Evolutionary conservation across 2,329 filamentous ascomycete species (phyloP), one percentile per base, ranked within the genome.

Genomic region (Ustulina deusta): DNA sequence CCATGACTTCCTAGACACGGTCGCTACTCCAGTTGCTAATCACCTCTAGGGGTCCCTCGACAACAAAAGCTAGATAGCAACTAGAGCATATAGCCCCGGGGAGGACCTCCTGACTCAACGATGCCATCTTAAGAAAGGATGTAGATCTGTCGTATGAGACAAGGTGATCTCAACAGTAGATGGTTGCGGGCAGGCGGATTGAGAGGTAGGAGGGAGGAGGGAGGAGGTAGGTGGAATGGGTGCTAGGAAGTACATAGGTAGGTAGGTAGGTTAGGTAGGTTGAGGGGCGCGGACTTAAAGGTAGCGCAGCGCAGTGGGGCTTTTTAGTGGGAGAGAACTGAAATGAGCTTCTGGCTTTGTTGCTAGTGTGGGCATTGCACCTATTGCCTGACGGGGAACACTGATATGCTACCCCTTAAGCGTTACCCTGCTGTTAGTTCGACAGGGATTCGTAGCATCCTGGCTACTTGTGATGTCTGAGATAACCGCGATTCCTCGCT

Each of bases 401-500:
- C n/a, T n/a, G n/a, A n/a, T 34, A 34, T 34, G 32, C 9, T 34
- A 34, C 9, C 9, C 9, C 9, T 34, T 34, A 34, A 34, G 34
- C 78, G 80, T 9, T 77, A 77, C 0, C 78, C 80, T 15, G 69
- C 73, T 0, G 78, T 86, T 3, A 78, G 87, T 62, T 63, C 71
- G 0, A 65, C 66, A 0, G 78, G 79, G 0, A 84, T 89, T 54
- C 64, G 32, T 6, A 75, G 72, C 1, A 77, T 90, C 0, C 76
- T 90, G 1, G 68, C 75, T 0, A 79, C 75, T 0, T 83, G 84
- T 13, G 71, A 77, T 0, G 81, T 84, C 0, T 80, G 86, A 1
- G 85, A 90, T 54, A 88, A 91, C 73, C 88, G 1, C 77, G 88
- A 13, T 86, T 89, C 69, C 78, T 90, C 34, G 86, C 89, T 0